A percentile compares a stretch with the other conserved stretches of the same genome.
Conservation (phyloP, 2,329 filamentous ascomycete species). For the Gnomoniopsis smithogilvyi region DNA sequence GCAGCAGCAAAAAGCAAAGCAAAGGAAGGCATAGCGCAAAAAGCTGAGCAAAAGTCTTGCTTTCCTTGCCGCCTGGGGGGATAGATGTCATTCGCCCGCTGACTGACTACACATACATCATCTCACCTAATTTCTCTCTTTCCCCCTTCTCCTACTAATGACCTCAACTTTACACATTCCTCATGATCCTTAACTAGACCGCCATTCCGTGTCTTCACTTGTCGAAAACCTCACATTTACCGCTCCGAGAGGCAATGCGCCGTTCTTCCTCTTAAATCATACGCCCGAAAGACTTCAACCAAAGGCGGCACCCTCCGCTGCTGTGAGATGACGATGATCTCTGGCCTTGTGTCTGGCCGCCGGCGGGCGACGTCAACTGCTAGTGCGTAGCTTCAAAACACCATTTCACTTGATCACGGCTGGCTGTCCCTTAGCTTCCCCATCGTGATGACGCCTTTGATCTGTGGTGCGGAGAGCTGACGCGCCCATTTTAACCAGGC, state of each 20-base stretch:
- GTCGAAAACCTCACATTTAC: not conserved
- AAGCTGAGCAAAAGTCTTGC: no score
- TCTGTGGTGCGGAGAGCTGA: slow-evolving; percentile 30
- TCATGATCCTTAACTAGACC: not conserved
- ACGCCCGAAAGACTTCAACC: not conserved
- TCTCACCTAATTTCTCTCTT: not conserved
- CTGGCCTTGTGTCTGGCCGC: slow-evolving; percentile 29
- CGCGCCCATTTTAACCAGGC: slow-evolving; percentile 39
- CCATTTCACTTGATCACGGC: not conserved
- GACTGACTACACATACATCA: not conserved
- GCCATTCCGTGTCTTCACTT: not conserved
- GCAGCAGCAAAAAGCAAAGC: no score
- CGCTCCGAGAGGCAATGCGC: not conserved
- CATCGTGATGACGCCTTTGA: not conserved
- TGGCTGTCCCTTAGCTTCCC: not conserved
- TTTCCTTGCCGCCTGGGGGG: not conserved
- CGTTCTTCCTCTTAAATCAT: not conserved
- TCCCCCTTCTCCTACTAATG: not conserved
- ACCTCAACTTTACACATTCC: not conserved
- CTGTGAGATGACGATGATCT: slow-evolving; percentile 29
- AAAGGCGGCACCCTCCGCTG: not conserved
- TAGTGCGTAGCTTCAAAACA: slow-evolving; percentile 26
- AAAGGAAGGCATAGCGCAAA: no score
- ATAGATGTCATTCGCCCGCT: not conserved
- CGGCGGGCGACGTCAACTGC: slow-evolving; percentile 32